Evolutionary conservation across 169 alveolate species (phyloP), one percentile per base, ranked within the genome.

Genomic region (Theileria luwenshuni): DNA sequence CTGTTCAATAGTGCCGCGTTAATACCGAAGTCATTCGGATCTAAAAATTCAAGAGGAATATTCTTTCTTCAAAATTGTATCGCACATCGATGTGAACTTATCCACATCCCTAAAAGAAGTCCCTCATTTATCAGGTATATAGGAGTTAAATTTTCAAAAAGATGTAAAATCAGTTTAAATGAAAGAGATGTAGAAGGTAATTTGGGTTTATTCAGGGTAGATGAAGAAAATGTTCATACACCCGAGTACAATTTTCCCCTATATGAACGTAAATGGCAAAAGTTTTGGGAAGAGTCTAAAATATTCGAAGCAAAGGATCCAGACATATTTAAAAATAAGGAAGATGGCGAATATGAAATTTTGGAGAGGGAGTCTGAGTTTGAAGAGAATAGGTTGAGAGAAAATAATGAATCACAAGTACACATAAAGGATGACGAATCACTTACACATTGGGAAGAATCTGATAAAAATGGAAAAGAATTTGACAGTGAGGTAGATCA

Each of bases 191-290:
- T n/a, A n/a, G n/a, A n/a, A 51, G 61, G 3, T 6, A 51, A 51
- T 6, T 12, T 30, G 33, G 41, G 72, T 5, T 10, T 33, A 62
- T 17, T 33, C 23, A 13, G 17, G n/a, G 63, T 38, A 30, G 8
- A 60, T 10, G 85, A 56, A 54, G 33, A 51, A 21, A 23, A 38
- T 38, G 5, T 7, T 10, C 45, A 38, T 5, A 10, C 5, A 7
- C 10, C 10, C 10, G 45, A 38, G 10, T 38, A 38, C 10, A 38
- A 38, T 38, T 38, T 38, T 38, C 45, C 45, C 10, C 45, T 15
- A 28, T 56, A 56, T 13, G 65, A 56, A 38, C 23, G 19, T 56
- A 27, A 41, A 25, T 81, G 89, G 89, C 89, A 81, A 41, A 28
- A 56, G 13, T 73, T 30, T 27, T 81, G 89, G 89, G 79, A 69